Evolutionary conservation across 2,329 filamentous ascomycete genomes (phyloP), one percentile per base, ranked within the genome.

Genomic region (Magnaporthales sp.): DNA sequence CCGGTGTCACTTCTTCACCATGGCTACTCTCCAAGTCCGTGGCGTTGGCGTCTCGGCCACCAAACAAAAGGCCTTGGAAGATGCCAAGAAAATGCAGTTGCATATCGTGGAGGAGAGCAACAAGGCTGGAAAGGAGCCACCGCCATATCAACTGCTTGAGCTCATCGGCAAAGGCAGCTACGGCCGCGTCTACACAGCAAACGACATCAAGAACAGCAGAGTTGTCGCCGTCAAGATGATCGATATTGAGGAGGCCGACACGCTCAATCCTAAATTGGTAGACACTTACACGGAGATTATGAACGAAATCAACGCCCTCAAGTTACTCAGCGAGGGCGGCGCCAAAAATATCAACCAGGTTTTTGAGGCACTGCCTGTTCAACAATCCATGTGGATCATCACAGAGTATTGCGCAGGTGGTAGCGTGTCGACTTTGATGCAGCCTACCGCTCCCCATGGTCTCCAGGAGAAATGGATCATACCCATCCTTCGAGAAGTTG

Each of bases 361-460:
- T 65, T 88, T 93, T 71, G 91, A 93, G 70, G 91, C 91, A 4
- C 83, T 93, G 24, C 87, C 90, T 9, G 87, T 94, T 51, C 90
- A 90, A 58, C 88, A 90, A 71, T 86, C 91, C 68, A 89, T 96
- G 79, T 96, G 92, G 92, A 91, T 95, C 80, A 87, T 95, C 67
- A 93, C 90, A 68, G 91, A 95, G 77, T 93, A 93, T 76, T 93
- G 91, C 72, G 91, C 90, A 6, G 92, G 92, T 69, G 92, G 92
- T 63, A 95, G 91, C 75, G 89, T 96, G 75, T 89, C 85, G 70
- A 93, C 84, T 68, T 84, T 85, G 67, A 89, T 89, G 87, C 86
- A 84, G 74, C 87, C 89, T n/a, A 89, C 86, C 1, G 81, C 83
- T 3, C 86, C 86, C 0, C 85, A 84, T 1, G 87, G 88, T 2